A percentile compares a stretch with the other conserved stretches of the same genome.
phyloP scores from a whole-genome alignment of 768 basidiomycete genomes.

The Filobasidium wieringae region DNA sequence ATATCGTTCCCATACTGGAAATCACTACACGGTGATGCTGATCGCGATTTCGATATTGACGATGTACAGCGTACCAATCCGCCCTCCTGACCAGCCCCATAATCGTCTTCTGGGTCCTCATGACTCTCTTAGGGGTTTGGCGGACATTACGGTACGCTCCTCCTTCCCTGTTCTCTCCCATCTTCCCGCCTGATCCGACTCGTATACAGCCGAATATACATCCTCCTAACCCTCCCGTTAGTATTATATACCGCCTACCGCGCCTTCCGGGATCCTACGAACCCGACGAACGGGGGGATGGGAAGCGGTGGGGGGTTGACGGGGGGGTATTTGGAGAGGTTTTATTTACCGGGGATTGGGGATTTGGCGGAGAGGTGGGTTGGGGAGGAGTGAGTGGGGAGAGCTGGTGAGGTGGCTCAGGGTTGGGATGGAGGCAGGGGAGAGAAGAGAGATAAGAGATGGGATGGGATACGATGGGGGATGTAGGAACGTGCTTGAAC shows the following conservation, averaged over 20 bases:
- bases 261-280: slow-evolving; percentile 24
- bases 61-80: slow-evolving; percentile 58
- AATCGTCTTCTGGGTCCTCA: slow-evolving; percentile 46
- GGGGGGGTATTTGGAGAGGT: slow-evolving; percentile 46
- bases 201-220: slow-evolving; percentile 42
- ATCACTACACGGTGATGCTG: slow-evolving; percentile 9
- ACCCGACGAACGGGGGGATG: slow-evolving; percentile 44
- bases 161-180: not conserved
- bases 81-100: slow-evolving; percentile 58
- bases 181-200: not conserved
- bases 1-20: too few species aligned
- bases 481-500: too few species aligned
- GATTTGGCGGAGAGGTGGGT: slow-evolving; percentile 47
- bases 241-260: slow-evolving; percentile 50
- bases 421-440: too few species aligned
- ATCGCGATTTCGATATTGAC: not conserved
- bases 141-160: slow-evolving; percentile 41
- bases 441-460: too few species aligned
- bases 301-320: slow-evolving; percentile 18
- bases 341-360: slow-evolving; percentile 54
- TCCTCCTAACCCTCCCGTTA: slow-evolving; percentile 43
- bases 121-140: slow-evolving; percentile 49
- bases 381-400: slow-evolving; percentile 8
- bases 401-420: too few species aligned
- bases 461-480: too few species aligned